A percentile compares a stretch with the other conserved stretches of the same genome.
phyloP scores from a whole-genome alignment of 768 basidiomycete genomes.

The Lyophyllum semitale region DNA sequence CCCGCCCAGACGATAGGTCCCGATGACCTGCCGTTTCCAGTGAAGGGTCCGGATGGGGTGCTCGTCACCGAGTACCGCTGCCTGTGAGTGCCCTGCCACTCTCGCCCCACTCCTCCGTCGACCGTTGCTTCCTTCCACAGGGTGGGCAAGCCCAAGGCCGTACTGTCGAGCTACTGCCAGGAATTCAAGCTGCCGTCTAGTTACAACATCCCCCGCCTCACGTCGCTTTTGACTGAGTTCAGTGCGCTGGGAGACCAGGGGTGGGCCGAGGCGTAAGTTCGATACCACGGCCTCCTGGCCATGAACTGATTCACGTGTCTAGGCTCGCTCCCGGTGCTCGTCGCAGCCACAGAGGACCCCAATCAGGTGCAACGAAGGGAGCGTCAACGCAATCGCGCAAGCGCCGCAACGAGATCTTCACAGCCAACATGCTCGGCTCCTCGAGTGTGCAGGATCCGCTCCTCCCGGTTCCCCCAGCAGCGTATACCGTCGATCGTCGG shows the following conservation, averaged over 20 bases:
- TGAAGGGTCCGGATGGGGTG: background rate
- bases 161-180: no score
- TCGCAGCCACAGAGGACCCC: constrained; percentile 4
- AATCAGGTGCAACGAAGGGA: background rate
- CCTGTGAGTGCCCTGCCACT: background rate
- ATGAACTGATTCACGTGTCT: background rate
- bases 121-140: background rate
- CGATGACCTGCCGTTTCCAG: background rate
- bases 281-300: background rate
- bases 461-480: background rate
- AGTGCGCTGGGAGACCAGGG: constrained; percentile 1
- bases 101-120: background rate
- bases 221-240: constrained; percentile 6
- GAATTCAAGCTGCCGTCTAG: no score
- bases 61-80: background rate
- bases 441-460: background rate
- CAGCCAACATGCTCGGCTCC: background rate
- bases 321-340: constrained; percentile 2
- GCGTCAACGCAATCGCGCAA: constrained; percentile 1
- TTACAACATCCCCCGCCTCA: background rate
- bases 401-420: constrained; percentile 1
- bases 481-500: background rate
- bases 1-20: no score
- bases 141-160: background rate
- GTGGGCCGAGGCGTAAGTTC: constrained; percentile 8